These are phyloP conservation scores for Magnolia changhungtana DNA, from an alignment of 164 flowering plant genomes.

Conservation along the genomic window DNA sequence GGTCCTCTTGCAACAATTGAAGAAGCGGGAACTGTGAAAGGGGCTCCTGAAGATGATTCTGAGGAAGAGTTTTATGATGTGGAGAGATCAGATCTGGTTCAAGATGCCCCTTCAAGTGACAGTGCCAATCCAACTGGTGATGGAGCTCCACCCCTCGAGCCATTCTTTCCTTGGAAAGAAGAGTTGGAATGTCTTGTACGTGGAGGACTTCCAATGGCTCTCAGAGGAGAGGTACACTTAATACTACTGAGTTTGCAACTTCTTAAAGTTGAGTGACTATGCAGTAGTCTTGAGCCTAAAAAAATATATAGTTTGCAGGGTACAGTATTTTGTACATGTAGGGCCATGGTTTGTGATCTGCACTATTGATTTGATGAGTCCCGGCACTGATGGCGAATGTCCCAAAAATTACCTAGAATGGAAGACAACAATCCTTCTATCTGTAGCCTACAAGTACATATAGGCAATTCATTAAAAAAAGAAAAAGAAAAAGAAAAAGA, in stretches of 20 bases:
- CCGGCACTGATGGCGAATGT: neutral
- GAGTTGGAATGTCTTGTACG: constrained; percentile 87
- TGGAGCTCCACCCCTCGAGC: constrained; percentile 25
- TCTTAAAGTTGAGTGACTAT: neutral
- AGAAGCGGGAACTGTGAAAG: constrained; percentile 24
- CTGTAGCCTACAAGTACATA: neutral
- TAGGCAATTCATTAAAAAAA: neutral
- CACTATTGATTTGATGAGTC: neutral
- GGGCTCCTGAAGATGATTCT: constrained; percentile 49
- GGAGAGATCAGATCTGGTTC: constrained; percentile 68
- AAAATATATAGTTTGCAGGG: too few relatives aligned
- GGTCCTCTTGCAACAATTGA: constrained; percentile 36
- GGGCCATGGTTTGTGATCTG: neutral
- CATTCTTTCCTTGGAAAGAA: constrained; percentile 66
- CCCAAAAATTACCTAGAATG: neutral
- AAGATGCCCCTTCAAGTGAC: constrained; percentile 50
- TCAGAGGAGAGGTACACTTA: constrained; percentile 83
- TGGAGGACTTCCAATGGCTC: constrained; percentile 96
- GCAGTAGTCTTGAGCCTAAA: neutral
- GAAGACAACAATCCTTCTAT: neutral
- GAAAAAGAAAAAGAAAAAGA: too few relatives aligned
- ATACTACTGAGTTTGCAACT: neutral
- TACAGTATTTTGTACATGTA: too few relatives aligned
- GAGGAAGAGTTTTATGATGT: constrained; percentile 94
- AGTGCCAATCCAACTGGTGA: constrained; percentile 28